phyloP scores from a whole-genome alignment of 306 rosid species.

The Quercus dentata region DNA sequence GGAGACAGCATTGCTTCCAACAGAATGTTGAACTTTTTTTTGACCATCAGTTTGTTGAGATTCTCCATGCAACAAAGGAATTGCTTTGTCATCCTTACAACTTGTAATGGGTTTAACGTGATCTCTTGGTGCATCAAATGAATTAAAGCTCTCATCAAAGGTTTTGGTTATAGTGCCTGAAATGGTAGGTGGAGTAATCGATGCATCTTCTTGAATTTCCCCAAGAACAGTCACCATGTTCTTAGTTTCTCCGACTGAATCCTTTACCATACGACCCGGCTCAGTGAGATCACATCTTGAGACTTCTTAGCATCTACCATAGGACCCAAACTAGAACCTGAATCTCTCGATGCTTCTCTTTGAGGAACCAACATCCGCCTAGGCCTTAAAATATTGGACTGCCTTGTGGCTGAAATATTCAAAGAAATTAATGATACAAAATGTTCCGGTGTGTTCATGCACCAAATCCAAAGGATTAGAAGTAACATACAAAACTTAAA shows the following conservation, averaged over 20 bases:
- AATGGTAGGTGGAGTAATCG: slow-evolving; percentile 43
- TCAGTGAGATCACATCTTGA: slow-evolving; percentile 21
- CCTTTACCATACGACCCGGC: slow-evolving; percentile 30
- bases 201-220: slow-evolving; percentile 46
- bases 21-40: slow-evolving; percentile 53
- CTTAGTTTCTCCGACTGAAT: slow-evolving; percentile 32
- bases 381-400: slow-evolving; percentile 60
- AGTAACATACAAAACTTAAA: not conserved
- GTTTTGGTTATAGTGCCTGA: slow-evolving; percentile 39
- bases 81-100: slow-evolving; percentile 23
- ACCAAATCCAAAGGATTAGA: not conserved
- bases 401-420: slow-evolving; percentile 41
- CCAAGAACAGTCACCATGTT: slow-evolving; percentile 18
- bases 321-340: slow-evolving; percentile 20
- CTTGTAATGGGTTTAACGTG: slow-evolving; percentile 20
- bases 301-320: slow-evolving; percentile 16
- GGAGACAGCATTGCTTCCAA: slow-evolving; percentile 30
- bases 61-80: slow-evolving; percentile 33
- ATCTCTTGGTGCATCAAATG: slow-evolving; percentile 32
- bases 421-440: not conserved
- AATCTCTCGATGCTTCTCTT: slow-evolving; percentile 25
- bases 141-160: slow-evolving; percentile 36
- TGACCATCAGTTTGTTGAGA: slow-evolving; percentile 45
- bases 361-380: slow-evolving; percentile 55
- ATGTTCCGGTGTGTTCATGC: not conserved